Base-by-base conservation (phyloP, 768 basidiomycete species). In the Glaciozyma martinii region DNA sequence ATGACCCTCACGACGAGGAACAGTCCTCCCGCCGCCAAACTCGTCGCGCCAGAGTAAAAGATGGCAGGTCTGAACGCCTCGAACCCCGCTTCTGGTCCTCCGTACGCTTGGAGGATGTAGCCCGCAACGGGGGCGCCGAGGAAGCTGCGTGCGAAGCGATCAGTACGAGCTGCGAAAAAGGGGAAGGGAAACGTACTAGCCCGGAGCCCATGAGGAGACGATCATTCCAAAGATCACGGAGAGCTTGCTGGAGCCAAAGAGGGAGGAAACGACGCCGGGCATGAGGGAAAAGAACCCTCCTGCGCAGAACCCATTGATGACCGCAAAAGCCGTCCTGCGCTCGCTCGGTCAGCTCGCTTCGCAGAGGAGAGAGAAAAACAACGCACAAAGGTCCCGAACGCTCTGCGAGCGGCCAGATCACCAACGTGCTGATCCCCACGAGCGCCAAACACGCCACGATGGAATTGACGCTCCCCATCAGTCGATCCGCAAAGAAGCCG, bases 381-480 rank as follows among this genome's bases (percentile, higher is more conserved):
- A 67, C 66, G 32, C 63, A 63, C 62, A 76, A 53, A 4, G 74
- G 74, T 23, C 42, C 67, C 5, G 74, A 25, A 27, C 61, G 62
- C 5, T 50, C 59, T 9, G 68, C 68, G n/a, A 74, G 32, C 1
- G 75, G 75, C 75, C 75, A 76, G 15, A 76, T 65, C 15, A 66
- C 66, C n/a, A 76, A 54, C 37, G 70, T 63, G 16, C 60, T 62
- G 27, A 72, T 44, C 0, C 65, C 67, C n/a, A 69, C 72, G 1
- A 67, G 18, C 1, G 54, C n/a, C 25, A 76, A 49, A 25, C 72
- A 68, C 6, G 74, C 27, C 12, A 73, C 37, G 47, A 76, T 58
- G 12, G 72, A 59, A 64, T 76, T 76, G 54, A 76, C 63, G 3
- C 67, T 67, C 13, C 74, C 75, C 23, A 76, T 25, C n/a, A 60